Conservation (phyloP, 306 rosid genomes). For the Lathyrus aphaca region DNA sequence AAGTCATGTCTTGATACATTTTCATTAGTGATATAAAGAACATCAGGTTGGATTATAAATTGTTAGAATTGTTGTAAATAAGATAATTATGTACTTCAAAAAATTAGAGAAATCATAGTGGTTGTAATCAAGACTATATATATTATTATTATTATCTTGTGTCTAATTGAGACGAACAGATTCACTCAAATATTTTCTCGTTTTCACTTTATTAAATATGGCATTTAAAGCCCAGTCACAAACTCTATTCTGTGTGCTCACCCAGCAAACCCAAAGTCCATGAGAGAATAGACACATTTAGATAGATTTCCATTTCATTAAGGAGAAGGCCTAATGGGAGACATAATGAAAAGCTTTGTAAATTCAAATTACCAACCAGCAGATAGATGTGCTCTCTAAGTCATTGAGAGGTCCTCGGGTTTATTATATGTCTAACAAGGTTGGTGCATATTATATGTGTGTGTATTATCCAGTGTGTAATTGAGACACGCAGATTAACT, state of each 20-base stretch:
- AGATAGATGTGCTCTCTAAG: not conserved
- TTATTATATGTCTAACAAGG: not conserved
- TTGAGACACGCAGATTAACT: not conserved
- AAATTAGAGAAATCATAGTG: conserved; percentile 1
- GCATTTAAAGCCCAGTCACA: not conserved
- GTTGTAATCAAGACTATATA: not conserved
- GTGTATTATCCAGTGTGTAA: not conserved
- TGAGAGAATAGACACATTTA: not conserved
- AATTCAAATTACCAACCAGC: not conserved
- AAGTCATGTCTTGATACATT: conserved; percentile 32
- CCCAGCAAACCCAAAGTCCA: not conserved
- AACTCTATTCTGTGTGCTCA: not conserved
- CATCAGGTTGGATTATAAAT: conserved; percentile 11
- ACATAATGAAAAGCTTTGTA: not conserved
- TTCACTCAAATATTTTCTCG: not conserved
- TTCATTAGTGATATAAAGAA: conserved; percentile 16
- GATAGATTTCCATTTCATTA: not conserved
- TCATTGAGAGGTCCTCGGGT: not conserved
- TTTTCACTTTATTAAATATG: not conserved
- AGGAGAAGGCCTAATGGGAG: not conserved
- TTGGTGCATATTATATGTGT: not conserved
- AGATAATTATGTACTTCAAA: not conserved
- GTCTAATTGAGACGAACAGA: not conserved
- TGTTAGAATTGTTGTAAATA: not conserved
- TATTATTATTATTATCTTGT: not conserved